Evolutionary conservation across 306 rosid species (phyloP), one percentile per base, ranked within the genome.

Genomic region (Glycine soja): DNA sequence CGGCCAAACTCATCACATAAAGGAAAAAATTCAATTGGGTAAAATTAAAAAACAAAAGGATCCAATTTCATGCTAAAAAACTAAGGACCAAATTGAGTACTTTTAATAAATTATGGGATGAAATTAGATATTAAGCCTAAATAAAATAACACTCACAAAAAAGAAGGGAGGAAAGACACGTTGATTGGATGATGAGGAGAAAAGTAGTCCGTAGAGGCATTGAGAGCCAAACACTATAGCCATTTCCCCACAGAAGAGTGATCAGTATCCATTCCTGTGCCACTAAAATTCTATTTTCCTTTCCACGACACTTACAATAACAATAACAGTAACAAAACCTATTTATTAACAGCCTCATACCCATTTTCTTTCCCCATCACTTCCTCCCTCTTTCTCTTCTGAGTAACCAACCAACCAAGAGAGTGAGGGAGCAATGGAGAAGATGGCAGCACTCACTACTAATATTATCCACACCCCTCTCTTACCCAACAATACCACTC

Each of bases 311-410:
- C 7, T 46, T 4, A 46, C 46, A 45, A 42, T 43, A 43, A 15
- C 30, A 24, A 24, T 24, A 24, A 24, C 2, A 24, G 30, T 24
- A 24, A 24, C 52, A 42, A 42, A 42, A 3, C 16, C 18, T 12
- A 13, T 36, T 36, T 10, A 16, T 69, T 69, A 16, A 48, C 10
- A 70, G 59, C 75, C 75, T 70, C 75, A 48, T 2, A 69, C 73
- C 15, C 52, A 3, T 43, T 43, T 5, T 16, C 30, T 24, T 24
- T 6, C 69, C 69, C 34, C 9, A 24, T 24, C 53, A 3, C 11
- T 15, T 2, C 4, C 11, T 66, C 11, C 4, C 5, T 1, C 11
- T 66, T 48, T 36, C 30, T 16, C 34, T 67, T 30, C 40, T 67
- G 8, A 42, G 40, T 58, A 58, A 62, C 45, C 3, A 63, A 12